Evolutionary conservation across 805 yeast genomes (phyloP).

Genomic region (Kodamaea leandrae): DNA sequence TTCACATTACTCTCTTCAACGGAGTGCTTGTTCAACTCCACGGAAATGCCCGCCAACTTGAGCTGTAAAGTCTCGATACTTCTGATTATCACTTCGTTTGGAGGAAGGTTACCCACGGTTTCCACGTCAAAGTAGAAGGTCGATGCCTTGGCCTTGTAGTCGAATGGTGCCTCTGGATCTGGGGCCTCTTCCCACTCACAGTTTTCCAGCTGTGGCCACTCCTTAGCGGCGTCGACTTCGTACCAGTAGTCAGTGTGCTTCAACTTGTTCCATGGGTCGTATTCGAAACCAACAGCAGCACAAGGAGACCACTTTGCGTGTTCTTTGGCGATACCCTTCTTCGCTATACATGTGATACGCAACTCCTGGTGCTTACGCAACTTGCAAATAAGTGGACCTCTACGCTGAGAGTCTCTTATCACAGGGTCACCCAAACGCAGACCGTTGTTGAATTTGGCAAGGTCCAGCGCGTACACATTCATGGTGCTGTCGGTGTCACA

Average conservation of each 20-base stretch:
- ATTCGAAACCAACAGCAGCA: conserved; percentile 92
- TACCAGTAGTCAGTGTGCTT: conserved; percentile 97
- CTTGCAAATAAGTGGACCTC: conserved; percentile 90
- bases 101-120: conserved; percentile 84
- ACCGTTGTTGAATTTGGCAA: conserved; percentile 46
- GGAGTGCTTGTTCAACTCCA: conserved; percentile 54
- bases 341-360: conserved; percentile 87
- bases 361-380: conserved; percentile 90
- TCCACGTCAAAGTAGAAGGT: conserved; percentile 87
- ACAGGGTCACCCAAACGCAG: conserved; percentile 76
- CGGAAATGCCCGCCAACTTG: conserved; percentile 84
- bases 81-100: conserved; percentile 83
- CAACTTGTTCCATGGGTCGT: conserved; percentile 98
- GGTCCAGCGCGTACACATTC: conserved; percentile 85
- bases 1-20: conserved; percentile 43
- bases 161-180: conserved; percentile 79
- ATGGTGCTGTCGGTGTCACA: conserved; percentile 86
- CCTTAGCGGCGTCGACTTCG: conserved; percentile 81
- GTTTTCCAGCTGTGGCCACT: conserved; percentile 91
- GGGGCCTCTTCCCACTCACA: conserved; percentile 97
- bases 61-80: conserved; percentile 83
- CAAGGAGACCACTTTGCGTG: conserved; percentile 99
- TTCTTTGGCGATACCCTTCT: conserved; percentile 95
- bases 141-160: conserved; percentile 76
- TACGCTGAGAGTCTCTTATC: conserved; percentile 67